Conservation (phyloP, 371 early-diverging fungal genomes). For the Chytridium lagenaria region DNA sequence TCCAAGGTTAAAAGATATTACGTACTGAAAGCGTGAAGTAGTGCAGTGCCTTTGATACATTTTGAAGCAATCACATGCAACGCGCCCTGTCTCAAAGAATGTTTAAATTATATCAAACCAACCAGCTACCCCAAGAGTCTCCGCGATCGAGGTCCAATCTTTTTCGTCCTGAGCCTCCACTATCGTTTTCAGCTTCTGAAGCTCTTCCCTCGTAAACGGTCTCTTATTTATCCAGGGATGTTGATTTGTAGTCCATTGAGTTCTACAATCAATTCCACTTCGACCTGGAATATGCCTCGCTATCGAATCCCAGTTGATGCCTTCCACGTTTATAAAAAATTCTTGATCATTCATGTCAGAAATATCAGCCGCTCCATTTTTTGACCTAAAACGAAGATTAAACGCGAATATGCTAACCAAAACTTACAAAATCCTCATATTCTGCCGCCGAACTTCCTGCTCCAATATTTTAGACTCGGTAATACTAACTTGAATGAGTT, state of each 20-base stretch:
- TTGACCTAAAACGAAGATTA: conserved; percentile 14
- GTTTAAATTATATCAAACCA: conserved; percentile 22
- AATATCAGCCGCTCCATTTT: conserved; percentile 1
- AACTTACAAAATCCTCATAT: conserved; percentile 29
- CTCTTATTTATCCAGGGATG: conserved; percentile 29
- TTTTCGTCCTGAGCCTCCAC: conserved; percentile 29
- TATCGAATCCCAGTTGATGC: conserved; percentile 25
- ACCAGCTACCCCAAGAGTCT: conserved; percentile 50
- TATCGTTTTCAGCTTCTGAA: conserved; percentile 20
- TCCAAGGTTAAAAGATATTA: background rate
- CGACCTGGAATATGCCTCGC: conserved; percentile 12
- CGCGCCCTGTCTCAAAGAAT: conserved; percentile 63
- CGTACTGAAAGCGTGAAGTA: conserved; percentile 31
- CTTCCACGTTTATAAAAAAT: conserved; percentile 13
- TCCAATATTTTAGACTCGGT: background rate
- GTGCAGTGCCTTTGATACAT: conserved; percentile 67
- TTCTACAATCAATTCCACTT: conserved; percentile 24
- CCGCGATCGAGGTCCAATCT: conserved; percentile 71
- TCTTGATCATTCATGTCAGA: conserved; percentile 6
- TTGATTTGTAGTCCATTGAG: conserved; percentile 28
- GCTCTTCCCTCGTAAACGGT: conserved; percentile 31
- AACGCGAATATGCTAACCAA: too few relatives aligned
- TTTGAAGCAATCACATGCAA: conserved; percentile 81
- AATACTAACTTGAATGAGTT: conserved; percentile 17
- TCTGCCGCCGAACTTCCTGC: conserved; percentile 29